Base-by-base conservation (phyloP, 192 early-diverging fungal species). In the Phlyctochytrium planicorne region DNA sequence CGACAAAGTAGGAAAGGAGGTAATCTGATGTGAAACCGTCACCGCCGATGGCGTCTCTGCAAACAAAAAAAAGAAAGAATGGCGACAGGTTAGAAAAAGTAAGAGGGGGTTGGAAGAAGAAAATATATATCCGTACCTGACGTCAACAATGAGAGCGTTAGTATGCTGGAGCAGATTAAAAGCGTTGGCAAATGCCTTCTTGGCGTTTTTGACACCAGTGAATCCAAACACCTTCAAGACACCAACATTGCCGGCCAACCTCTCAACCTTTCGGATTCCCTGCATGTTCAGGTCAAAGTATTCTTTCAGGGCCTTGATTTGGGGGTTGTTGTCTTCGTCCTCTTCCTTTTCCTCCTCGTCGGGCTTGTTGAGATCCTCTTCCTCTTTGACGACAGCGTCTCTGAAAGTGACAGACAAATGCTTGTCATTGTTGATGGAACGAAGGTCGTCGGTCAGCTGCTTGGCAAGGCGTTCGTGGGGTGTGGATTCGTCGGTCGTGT, bases 91-190 rank as follows among this genome's bases (percentile, higher is more conserved):
- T n/a, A n/a, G n/a, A n/a, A n/a, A n/a, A n/a, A n/a, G n/a, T n/a
- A n/a, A n/a, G n/a, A 63, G 29, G 24, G 4, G 24, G 53, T 24
- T 6, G 62, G 37, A 63, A 53, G 10, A 24, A 24, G 6, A 34
- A 61, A 25, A 25, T 12, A n/a, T 20, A 63, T 6, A 27, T 65
- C 17, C 50, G 32, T 20, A 66, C 65, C 67, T 27, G 27, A 68
- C 25, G 32, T 68, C 67, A 68, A 68, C 68, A 30, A 68, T 68
- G 12, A 68, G 60, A 0, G 66, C 67, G 60, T 31, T 12, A 4
- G 67, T 68, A 64, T 68, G 27, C 60, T 68, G 65, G 17, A 68
- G 12, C 2, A 70, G 57, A 16, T 24, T 59, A 24, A 59, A 30
- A 2, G 57, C 57, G 14, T 23, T 16, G 17, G 24, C 25, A 59